Evolutionary conservation across 2,329 filamentous ascomycete genomes (phyloP), one percentile per base, ranked within the genome.

Genomic region (Hawksworthiomyces lignivorus): DNA sequence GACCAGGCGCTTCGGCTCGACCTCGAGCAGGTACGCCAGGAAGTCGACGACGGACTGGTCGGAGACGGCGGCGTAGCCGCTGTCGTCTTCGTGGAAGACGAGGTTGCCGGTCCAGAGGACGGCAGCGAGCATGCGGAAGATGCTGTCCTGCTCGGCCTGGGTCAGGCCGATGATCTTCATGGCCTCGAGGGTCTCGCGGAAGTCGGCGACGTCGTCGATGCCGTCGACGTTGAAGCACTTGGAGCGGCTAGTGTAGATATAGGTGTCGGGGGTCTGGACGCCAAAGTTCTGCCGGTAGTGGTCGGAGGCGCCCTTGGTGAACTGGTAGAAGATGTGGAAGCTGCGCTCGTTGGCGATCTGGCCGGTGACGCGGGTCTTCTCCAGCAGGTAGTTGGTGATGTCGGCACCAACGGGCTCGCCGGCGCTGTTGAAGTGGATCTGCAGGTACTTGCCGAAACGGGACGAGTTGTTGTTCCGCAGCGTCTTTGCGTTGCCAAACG

Each of bases 311-410:
- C 86, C 88, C 66, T 97, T 98, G 35, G 92, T 87, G 63, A 97
- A 96, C 63, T 98, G 92, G 66, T 98, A 98, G 63, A 98, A 98
- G 56, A 98, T 97, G 66, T 98, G 92, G 64, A 98, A 98, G 66
- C 95, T 97, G 53, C 92, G 80, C 73, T 98, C 92, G 61, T 96
- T 94, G 45, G 69, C 73, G 53, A 97, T 97, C 68, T 97, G 92
- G 14, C 90, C 88, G 9, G 95, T 88, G 15, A 98, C 92, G 67
- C 92, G 77, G 36, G 87, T 82, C 71, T 97, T 97, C 62, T 98
- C 92, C 40, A 98, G 73, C 19, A 98, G 73, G 58, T 98, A 98
- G 63, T 98, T 98, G 58, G 90, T 96, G 64, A 98, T 96, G 62
- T 95, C 92, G 47, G 92, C 92, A 55, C 92, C 92, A 10, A 96